A percentile compares a stretch with the other conserved stretches of the same genome.
Evolutionary conservation across 2,329 filamentous ascomycete species (phyloP).

Genomic region (Verticillium albo-atrum): DNA sequence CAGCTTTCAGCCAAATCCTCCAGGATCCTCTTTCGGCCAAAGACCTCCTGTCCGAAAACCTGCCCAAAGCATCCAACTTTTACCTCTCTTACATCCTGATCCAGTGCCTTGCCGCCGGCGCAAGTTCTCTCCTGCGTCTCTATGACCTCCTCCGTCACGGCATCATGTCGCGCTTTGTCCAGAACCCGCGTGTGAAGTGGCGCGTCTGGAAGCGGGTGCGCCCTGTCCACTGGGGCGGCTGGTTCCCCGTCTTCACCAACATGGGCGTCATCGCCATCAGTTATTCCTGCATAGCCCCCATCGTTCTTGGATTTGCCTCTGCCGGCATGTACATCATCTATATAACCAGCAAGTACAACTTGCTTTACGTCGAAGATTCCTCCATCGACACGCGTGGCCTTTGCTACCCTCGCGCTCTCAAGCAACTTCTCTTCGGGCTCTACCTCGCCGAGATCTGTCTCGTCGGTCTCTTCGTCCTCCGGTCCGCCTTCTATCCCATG

Average conservation of each 20-base stretch:
- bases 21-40: conserved; percentile 20
- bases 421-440: conserved; percentile 78
- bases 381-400: conserved; percentile 83
- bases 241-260: conserved; percentile 77
- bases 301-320: conserved; percentile 78
- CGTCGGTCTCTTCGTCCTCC: conserved; percentile 77
- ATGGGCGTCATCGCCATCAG: conserved; percentile 77
- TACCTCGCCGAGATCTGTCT: conserved; percentile 81
- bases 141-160: conserved; percentile 54
- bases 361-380: conserved; percentile 81
- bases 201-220: conserved; percentile 69
- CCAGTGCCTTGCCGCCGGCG: conserved; percentile 78
- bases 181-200: conserved; percentile 78
- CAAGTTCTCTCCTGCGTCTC: conserved; percentile 67
- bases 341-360: conserved; percentile 83
- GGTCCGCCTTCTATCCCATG: conserved; percentile 61
- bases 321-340: conserved; percentile 79
- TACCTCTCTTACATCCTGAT: conserved; percentile 92
- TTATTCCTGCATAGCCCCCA: conserved; percentile 81
- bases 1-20: conserved; percentile 53
- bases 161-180: conserved; percentile 67
- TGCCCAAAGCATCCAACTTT: conserved; percentile 79
- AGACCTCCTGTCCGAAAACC: conserved; percentile 57
- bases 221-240: conserved; percentile 76
- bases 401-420: conserved; percentile 80